phyloP scores from a whole-genome alignment of 257 asterid species.

The Plantago ovata region DNA sequence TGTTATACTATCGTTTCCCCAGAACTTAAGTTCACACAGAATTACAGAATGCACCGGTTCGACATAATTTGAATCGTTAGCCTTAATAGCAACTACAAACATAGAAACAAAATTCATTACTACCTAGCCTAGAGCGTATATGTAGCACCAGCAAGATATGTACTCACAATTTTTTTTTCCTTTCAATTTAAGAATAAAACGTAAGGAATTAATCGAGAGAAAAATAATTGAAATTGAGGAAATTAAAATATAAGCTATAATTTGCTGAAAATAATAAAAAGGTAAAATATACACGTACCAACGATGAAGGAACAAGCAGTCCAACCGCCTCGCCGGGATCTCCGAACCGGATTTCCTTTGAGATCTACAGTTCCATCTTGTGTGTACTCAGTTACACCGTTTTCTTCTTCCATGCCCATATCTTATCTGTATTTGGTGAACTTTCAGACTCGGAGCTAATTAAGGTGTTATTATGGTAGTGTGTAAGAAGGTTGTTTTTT shows the following conservation, averaged over 20 bases:
- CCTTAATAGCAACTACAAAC: too few relatives aligned
- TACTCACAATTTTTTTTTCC: too few relatives aligned
- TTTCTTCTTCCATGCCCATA: slow-evolving; percentile 35
- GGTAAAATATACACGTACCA: slow-evolving; percentile 29
- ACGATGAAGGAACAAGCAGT: slow-evolving; percentile 59
- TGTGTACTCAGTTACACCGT: slow-evolving; percentile 32
- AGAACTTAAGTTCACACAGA: too few relatives aligned
- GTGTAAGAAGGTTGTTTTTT: not conserved
- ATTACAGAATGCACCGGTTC: too few relatives aligned
- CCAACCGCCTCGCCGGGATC: slow-evolving; percentile 64
- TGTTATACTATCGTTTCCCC: too few relatives aligned
- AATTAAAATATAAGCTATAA: not conserved
- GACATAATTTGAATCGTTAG: too few relatives aligned
- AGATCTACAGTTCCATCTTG: slow-evolving; percentile 59
- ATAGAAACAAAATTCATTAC: too few relatives aligned
- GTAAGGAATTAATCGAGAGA: too few relatives aligned
- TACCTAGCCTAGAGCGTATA: too few relatives aligned
- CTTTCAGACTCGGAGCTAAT: not conserved
- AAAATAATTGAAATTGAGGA: too few relatives aligned
- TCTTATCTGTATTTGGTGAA: not conserved
- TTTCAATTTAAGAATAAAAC: too few relatives aligned
- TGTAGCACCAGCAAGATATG: too few relatives aligned
- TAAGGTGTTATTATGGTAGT: not conserved
- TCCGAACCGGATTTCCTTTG: slow-evolving; percentile 52
- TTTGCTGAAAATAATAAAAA: not conserved